Percentiles rank a stretch among this genome's conserved stretches.
Evolutionary conservation across 768 basidiomycete species (phyloP).

Genomic region (Kondoa malvinella): DNA sequence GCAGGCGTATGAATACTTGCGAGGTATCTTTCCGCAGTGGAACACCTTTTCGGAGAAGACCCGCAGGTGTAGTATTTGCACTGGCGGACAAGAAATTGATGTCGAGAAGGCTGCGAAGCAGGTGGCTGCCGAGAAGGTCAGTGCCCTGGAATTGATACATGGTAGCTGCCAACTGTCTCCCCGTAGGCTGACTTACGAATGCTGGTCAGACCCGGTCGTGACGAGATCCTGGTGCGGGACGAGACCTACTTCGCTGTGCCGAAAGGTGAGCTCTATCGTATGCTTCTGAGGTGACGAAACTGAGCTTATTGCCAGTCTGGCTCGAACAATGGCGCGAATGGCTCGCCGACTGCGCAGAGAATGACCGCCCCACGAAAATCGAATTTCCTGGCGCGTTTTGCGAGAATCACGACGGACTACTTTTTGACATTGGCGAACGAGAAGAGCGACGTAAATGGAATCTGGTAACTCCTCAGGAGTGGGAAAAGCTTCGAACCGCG

Average conservation of each 20-base stretch:
- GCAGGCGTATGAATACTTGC: slow-evolving; percentile 35
- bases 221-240: too few relatives aligned
- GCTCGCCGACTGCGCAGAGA: too few relatives aligned
- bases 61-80: slow-evolving; percentile 50
- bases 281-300: too few relatives aligned
- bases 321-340: background rate
- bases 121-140: too few relatives aligned
- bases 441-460: background rate
- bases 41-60: slow-evolving; percentile 39
- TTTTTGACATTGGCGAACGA: background rate
- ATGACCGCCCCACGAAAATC: too few relatives aligned
- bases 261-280: too few relatives aligned
- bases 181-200: too few relatives aligned
- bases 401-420: background rate
- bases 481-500: background rate
- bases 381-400: background rate
- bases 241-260: too few relatives aligned
- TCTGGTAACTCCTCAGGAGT: background rate
- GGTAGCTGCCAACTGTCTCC: too few relatives aligned
- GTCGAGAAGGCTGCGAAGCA: too few relatives aligned
- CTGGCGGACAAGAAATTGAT: slow-evolving; percentile 40
- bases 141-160: too few relatives aligned
- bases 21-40: slow-evolving; percentile 50
- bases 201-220: too few relatives aligned
- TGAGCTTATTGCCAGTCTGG: background rate